Evolutionary conservation across 2,329 filamentous ascomycete species (phyloP).

Genomic region (Neofusicoccum ribis): DNA sequence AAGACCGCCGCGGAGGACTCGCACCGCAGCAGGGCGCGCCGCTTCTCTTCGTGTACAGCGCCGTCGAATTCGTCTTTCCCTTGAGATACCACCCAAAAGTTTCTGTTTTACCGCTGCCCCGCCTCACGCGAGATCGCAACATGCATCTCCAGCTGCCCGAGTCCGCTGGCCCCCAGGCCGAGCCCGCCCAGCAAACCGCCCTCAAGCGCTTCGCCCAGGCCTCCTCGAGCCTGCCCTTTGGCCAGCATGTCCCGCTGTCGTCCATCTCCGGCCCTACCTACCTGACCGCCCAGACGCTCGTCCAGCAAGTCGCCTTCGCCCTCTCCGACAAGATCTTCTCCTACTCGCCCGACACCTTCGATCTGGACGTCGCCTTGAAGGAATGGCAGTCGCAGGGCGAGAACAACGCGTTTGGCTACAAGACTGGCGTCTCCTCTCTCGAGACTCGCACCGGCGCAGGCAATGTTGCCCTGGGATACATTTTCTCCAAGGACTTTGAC

Average conservation of each 20-base stretch:
- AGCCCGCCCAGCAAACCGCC: conserved; percentile 25
- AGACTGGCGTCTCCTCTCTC: conserved; percentile 74
- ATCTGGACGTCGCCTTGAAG: conserved; percentile 80
- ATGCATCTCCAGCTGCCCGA: conserved; percentile 42
- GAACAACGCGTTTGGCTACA: conserved; percentile 78
- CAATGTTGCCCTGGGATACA: conserved; percentile 88
- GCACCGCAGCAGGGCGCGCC: not conserved
- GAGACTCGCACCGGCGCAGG: conserved; percentile 89
- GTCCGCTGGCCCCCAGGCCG: conserved; percentile 37
- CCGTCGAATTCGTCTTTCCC: not conserved
- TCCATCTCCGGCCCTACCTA: conserved; percentile 85
- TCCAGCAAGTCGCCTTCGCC: conserved; percentile 94
- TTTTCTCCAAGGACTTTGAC: conserved; percentile 97
- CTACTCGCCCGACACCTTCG: conserved; percentile 91
- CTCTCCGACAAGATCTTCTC: conserved; percentile 97
- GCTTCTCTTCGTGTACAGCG: not conserved
- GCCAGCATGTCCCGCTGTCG: conserved; percentile 52
- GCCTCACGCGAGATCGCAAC: not conserved
- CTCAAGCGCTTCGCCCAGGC: conserved; percentile 42
- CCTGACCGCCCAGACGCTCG: conserved; percentile 85
- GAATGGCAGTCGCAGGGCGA: conserved; percentile 71
- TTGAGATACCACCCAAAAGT: conserved; percentile 7
- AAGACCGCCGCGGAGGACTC: not conserved
- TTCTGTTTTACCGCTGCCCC: conserved; percentile 5
- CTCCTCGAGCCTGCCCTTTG: conserved; percentile 54